A percentile compares a stretch with the other conserved stretches of the same genome.
These are phyloP conservation scores for Mikania micrantha DNA, from an alignment of 129 eudicot genomes.

Conservation along the genomic window DNA sequence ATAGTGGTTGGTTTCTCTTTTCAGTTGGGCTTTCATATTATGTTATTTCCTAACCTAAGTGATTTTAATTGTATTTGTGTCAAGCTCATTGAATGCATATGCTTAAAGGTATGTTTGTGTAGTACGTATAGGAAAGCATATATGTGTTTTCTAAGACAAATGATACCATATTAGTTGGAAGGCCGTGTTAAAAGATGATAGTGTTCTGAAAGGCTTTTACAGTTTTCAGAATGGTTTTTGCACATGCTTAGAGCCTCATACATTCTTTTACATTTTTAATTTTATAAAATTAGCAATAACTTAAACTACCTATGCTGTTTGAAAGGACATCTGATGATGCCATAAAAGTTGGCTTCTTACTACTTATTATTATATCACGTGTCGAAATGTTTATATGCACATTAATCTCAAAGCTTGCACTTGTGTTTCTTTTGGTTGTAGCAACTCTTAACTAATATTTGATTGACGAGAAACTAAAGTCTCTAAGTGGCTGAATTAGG, in stretches of 20 bases:
- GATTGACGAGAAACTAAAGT: neutral
- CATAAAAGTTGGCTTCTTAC: neutral
- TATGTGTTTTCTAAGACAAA: too few relatives aligned
- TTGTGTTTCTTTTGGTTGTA: neutral
- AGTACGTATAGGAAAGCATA: too few relatives aligned
- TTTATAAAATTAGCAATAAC: neutral
- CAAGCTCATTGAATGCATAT: too few relatives aligned
- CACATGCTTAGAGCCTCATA: neutral
- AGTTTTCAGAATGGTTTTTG: too few relatives aligned
- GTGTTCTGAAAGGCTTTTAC: too few relatives aligned
- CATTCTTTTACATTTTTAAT: neutral
- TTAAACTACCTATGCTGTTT: neutral
- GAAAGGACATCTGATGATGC: neutral
- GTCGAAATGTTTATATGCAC: neutral
- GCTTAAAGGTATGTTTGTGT: too few relatives aligned
- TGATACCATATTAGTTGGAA: too few relatives aligned
- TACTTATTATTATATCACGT: neutral
- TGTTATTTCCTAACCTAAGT: too few relatives aligned
- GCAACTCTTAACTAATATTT: neutral
- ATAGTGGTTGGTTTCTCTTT: slow-evolving; percentile 59
- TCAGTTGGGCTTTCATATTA: neutral
- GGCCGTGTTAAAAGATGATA: too few relatives aligned
- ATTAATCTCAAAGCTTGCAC: neutral
- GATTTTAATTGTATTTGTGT: too few relatives aligned
- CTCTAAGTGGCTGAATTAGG: neutral